Evolutionary conservation across 257 asterid species (phyloP).

Genomic region (Nicotiana attenuata): DNA sequence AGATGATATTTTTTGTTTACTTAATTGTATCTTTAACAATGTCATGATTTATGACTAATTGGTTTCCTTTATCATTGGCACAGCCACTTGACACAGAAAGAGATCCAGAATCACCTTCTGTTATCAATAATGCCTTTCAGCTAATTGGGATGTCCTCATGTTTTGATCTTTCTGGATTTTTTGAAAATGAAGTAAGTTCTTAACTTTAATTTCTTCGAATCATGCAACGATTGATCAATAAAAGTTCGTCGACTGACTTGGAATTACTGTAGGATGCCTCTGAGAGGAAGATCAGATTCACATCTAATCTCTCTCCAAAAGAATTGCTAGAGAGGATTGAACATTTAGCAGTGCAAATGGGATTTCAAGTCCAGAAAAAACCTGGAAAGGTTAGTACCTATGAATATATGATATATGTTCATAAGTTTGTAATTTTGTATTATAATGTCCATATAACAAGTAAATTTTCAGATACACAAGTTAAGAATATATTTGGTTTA

Average conservation of each 20-base stretch:
- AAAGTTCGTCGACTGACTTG: neutral
- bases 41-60: neutral
- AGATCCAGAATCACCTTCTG: constrained; percentile 43
- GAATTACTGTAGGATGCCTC: constrained; percentile 67
- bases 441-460: neutral
- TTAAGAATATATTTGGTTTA: neutral
- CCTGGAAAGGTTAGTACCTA: constrained; percentile 64
- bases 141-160: constrained; percentile 92
- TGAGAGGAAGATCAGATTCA: constrained; percentile 84
- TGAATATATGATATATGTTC: neutral
- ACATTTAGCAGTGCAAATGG: constrained; percentile 54
- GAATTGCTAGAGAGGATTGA: constrained; percentile 79
- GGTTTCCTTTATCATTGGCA: constrained; percentile 2
- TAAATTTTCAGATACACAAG: neutral
- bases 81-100: constrained; percentile 47
- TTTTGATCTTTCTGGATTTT: constrained; percentile 89
- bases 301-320: constrained; percentile 70
- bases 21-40: neutral
- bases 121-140: constrained; percentile 75
- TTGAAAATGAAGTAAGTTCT: constrained; percentile 66
- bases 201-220: neutral
- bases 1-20: neutral
- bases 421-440: neutral
- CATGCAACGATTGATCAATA: neutral
- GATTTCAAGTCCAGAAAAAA: constrained; percentile 72